phyloP scores from a whole-genome alignment of 148 eudicot genomes.

The Vaccinium vitisidaea region DNA sequence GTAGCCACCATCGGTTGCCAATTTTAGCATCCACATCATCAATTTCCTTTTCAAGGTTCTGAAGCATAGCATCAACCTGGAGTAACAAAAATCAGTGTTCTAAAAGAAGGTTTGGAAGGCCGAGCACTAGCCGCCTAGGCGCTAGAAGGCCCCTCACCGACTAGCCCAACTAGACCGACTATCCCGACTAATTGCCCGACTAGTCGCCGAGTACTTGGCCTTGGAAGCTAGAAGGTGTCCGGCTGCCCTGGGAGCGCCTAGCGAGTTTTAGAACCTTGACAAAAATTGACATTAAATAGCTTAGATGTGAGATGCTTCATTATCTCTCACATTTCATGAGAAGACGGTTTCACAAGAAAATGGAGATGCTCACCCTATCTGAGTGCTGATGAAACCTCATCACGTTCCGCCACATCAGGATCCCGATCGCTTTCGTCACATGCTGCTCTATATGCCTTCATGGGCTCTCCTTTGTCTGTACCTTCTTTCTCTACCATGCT shows the following conservation, averaged over 20 bases:
- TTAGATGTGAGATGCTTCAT: not conserved
- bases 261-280: too few species aligned
- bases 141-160: too few species aligned
- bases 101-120: too few species aligned
- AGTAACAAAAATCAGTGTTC: not conserved
- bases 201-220: too few species aligned
- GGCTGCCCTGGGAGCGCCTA: too few species aligned
- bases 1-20: constrained; percentile 82
- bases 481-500: constrained; percentile 70
- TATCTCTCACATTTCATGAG: not conserved
- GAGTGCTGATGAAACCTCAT: constrained; percentile 75
- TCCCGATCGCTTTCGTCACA: constrained; percentile 60
- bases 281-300: not conserved
- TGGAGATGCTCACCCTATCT: constrained; percentile 48
- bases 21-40: constrained; percentile 93
- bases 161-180: too few species aligned
- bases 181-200: too few species aligned
- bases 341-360: not conserved
- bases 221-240: too few species aligned
- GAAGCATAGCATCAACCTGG: constrained; percentile 95
- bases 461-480: constrained; percentile 57
- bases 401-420: constrained; percentile 43
- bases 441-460: constrained; percentile 79
- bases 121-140: too few species aligned
- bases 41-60: constrained; percentile 79